phyloP scores from a whole-genome alignment of 495 filamentous ascomycete genomes.

The Aspergillus haitiensis region DNA sequence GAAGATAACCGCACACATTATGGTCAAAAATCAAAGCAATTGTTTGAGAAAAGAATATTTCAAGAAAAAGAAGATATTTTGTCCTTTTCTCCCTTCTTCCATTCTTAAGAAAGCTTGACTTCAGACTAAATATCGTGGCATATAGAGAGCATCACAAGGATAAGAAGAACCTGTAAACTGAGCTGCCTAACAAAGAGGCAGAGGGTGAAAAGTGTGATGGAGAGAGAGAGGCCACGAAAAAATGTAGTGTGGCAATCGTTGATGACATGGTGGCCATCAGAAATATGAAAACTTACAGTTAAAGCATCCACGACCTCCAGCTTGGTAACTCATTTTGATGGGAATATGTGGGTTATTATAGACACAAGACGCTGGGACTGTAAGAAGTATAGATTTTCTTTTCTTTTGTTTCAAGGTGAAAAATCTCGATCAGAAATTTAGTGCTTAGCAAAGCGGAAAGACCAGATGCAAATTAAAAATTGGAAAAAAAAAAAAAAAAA shows the following conservation, averaged over 20 bases:
- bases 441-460: constrained; percentile 21
- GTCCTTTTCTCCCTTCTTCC: not conserved
- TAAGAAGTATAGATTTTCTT: constrained; percentile 8
- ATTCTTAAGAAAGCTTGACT: constrained; percentile 2
- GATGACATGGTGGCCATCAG: constrained; percentile 6
- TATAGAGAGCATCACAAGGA: constrained; percentile 4
- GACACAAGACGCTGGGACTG: constrained; percentile 6
- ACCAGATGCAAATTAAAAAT: constrained; percentile 24
- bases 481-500: constrained; percentile 14
- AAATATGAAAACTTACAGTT: constrained; percentile 64
- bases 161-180: not conserved
- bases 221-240: constrained; percentile 11
- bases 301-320: constrained; percentile 68
- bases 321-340: constrained; percentile 51
- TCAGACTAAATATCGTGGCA: constrained; percentile 2
- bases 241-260: constrained; percentile 4
- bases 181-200: not conserved
- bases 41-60: constrained; percentile 14
- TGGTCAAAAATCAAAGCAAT: constrained; percentile 10
- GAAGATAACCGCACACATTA: not conserved
- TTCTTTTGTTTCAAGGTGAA: constrained; percentile 13
- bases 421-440: constrained; percentile 28
- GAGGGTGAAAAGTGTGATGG: too few relatives aligned
- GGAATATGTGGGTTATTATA: constrained; percentile 2
- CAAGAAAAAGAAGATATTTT: constrained; percentile 6